Evolutionary conservation across 2,329 filamentous ascomycete species (phyloP), one percentile per base, ranked within the genome.

Genomic region (Arachnomyces sp.): DNA sequence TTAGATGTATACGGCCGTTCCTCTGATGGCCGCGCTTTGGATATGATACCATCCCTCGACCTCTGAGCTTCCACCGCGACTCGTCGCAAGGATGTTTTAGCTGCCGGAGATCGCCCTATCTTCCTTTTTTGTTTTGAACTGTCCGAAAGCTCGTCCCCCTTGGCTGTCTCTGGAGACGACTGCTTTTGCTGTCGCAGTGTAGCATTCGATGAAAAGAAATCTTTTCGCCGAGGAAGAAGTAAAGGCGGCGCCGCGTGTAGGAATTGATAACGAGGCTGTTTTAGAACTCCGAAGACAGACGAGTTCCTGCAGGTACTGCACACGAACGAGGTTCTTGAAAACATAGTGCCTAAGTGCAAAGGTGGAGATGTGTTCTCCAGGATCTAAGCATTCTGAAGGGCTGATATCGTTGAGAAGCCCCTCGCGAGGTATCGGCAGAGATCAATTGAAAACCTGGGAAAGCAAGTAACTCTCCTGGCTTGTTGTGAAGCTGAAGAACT

Each of bases 31-130:
- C 57, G 53, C 33, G 68, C 63, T 51, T 69, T 71, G 38, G 61
- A 52, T 46, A 79, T 63, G 48, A 76, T 66, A 1, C 68, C 68
- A 51, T 70, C 68, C 49, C 66, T 71, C 43, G 67, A 76, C 49
- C 65, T 68, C 64, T 94, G 87, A 13, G 89, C 88, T 53, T 92
- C 87, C 13, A 87, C 83, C 25, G 89, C 87, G 9, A 94, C 87
- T 43, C 88, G 77, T 40, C 90, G 79, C 25, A 95, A 70, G 2
- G 86, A 92, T 46, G 81, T 83, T 49, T 87, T 84, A 33, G 77
- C 67, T 16, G 71, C 68, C 3, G 73, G 67, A 16, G 66, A 65
- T 45, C 74, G 63, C n/a, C 60, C 54, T 5, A 62, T 58, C 47
- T 75, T 73, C 42, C 71, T 68, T 53, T 68, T 71, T 51, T 65